Percentiles rank a stretch among this genome's conserved stretches.
phyloP scores from a whole-genome alignment of 352 stramenopile species.

The Phytophthora capsici region DNA sequence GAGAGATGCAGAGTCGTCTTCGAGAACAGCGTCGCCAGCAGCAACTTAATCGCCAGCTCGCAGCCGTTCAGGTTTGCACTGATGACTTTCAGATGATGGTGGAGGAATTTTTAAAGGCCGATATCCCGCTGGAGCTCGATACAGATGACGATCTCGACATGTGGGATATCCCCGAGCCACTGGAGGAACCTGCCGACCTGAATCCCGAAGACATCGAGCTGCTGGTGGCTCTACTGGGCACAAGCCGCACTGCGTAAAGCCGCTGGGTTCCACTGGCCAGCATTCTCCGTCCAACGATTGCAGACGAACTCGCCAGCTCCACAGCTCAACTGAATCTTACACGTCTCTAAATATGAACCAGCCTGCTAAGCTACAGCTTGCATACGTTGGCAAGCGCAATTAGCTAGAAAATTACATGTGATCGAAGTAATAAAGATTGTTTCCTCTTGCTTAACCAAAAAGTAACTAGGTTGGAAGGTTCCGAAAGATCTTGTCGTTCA shows the following conservation, averaged over 20 bases:
- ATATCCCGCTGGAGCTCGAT: conserved; percentile 36
- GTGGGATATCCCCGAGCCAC: conserved; percentile 38
- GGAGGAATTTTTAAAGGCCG: conserved; percentile 33
- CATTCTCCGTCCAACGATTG: not conserved
- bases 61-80: conserved; percentile 16
- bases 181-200: conserved; percentile 33
- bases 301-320: not conserved
- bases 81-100: conserved; percentile 28
- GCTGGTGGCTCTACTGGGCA: conserved; percentile 34
- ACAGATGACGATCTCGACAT: conserved; percentile 40
- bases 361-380: not conserved
- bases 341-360: conserved; percentile 31
- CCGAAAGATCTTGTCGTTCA: not conserved
- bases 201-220: conserved; percentile 41
- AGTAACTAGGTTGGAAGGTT: not conserved
- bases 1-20: conserved; percentile 46
- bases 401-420: conserved; percentile 17
- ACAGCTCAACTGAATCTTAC: conserved; percentile 7
- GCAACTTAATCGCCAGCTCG: conserved; percentile 28
- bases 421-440: conserved; percentile 17
- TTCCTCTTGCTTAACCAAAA: not conserved
- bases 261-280: not conserved
- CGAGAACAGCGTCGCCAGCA: conserved; percentile 37
- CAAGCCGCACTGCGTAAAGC: conserved; percentile 23
- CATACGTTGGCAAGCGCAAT: not conserved